These are phyloP conservation scores for Talaromyces nanjingensis DNA, from an alignment of 495 filamentous ascomycete genomes.

Conservation along the genomic window DNA sequence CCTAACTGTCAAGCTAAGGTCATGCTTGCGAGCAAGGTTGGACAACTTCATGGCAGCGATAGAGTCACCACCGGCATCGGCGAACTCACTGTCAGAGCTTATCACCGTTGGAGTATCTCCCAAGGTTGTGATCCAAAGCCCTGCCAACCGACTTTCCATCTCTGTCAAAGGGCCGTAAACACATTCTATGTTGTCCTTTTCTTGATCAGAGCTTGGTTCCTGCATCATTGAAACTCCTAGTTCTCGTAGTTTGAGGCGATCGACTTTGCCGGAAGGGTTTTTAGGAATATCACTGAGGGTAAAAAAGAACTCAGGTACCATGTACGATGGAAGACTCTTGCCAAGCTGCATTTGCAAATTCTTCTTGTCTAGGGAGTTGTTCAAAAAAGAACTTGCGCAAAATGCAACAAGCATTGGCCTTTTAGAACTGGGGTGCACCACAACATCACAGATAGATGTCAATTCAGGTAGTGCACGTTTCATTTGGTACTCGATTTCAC, in stretches of 20 bases:
- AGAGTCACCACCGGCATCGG: slow-evolving; percentile 19
- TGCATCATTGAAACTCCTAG: slow-evolving; percentile 19
- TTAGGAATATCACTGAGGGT: slow-evolving; percentile 21
- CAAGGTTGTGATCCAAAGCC: slow-evolving; percentile 27
- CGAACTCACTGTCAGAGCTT: slow-evolving; percentile 14
- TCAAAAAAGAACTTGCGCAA: neutral
- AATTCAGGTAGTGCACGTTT: slow-evolving; percentile 40
- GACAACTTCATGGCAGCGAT: slow-evolving; percentile 20
- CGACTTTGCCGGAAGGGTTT: slow-evolving; percentile 27
- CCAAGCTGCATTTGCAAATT: neutral
- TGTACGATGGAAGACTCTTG: slow-evolving; percentile 23
- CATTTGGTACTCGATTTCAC: slow-evolving; percentile 24
- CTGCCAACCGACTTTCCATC: slow-evolving; percentile 20
- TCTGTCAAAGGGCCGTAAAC: slow-evolving; percentile 18
- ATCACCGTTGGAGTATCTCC: slow-evolving; percentile 17
- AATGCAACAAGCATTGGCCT: neutral
- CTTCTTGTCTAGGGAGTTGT: neutral
- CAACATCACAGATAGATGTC: neutral
- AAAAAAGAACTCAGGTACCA: slow-evolving; percentile 19
- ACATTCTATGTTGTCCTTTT: slow-evolving; percentile 24
- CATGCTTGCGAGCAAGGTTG: slow-evolving; percentile 10
- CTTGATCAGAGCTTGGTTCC: slow-evolving; percentile 26
- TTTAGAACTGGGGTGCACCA: neutral
- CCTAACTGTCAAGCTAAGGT: slow-evolving; percentile 25
- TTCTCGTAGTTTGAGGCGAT: slow-evolving; percentile 19